Percentiles rank a stretch among this genome's conserved stretches.
These are phyloP conservation scores for Nepenthes alata DNA, from an alignment of 179 eudicot species.

Conservation along the genomic window DNA sequence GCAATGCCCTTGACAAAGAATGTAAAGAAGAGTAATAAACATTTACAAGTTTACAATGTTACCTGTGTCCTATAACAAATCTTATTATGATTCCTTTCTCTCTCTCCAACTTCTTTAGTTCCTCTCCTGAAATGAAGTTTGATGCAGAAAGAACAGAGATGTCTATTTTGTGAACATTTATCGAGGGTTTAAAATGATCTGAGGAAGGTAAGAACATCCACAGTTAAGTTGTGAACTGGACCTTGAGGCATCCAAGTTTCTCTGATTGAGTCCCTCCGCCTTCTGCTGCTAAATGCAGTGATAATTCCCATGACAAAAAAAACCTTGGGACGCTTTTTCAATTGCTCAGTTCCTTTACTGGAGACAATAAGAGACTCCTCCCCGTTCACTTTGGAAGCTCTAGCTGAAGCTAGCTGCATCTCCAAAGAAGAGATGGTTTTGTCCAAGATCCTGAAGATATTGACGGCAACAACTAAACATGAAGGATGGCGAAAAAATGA, in stretches of 20 bases:
- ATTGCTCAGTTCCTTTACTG: slow-evolving; percentile 9
- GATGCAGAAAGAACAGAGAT: background rate
- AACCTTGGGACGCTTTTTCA: slow-evolving; percentile 30
- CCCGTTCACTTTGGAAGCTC: slow-evolving; percentile 30
- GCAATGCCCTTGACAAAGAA: background rate
- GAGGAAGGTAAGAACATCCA: background rate
- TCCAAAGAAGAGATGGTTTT: slow-evolving; percentile 58
- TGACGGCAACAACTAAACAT: background rate
- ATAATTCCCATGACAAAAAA: slow-evolving; percentile 71
- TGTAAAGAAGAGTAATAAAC: background rate
- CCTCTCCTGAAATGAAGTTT: slow-evolving; percentile 11
- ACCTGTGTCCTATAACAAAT: slow-evolving; percentile 26
- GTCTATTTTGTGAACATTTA: background rate
- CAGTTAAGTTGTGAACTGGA: slow-evolving; percentile 1
- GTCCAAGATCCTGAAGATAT: slow-evolving; percentile 39
- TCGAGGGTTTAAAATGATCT: background rate
- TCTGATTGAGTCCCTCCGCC: slow-evolving; percentile 61
- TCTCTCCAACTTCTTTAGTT: slow-evolving; percentile 14
- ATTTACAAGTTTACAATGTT: background rate
- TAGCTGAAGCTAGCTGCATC: slow-evolving; percentile 51
- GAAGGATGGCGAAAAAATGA: background rate
- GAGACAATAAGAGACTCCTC: slow-evolving; percentile 13
- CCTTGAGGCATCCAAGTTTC: slow-evolving; percentile 83
- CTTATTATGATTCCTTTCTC: slow-evolving; percentile 20
- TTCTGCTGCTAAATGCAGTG: slow-evolving; percentile 70